Conservation (phyloP, 164 flowering plant genomes). For the Vitis riparia region DNA sequence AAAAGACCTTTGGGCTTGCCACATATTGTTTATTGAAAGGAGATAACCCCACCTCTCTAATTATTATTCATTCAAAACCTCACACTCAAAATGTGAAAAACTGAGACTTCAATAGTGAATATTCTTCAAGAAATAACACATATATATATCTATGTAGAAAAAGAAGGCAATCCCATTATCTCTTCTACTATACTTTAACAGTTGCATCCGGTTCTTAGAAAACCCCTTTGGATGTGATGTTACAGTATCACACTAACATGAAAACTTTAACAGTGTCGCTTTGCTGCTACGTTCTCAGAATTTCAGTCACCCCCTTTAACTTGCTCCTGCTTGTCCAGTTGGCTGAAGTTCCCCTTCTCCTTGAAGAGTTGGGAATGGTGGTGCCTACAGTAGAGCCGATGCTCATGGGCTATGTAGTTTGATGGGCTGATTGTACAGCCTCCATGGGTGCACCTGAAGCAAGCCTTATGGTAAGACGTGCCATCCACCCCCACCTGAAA, state of each 20-base stretch:
- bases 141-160: neutral
- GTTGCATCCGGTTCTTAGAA: slow-evolving; percentile 10
- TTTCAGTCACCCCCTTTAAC: slow-evolving; percentile 38
- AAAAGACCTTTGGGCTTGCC: neutral
- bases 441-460: slow-evolving; percentile 83
- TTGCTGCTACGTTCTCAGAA: slow-evolving; percentile 35
- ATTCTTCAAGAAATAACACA: slow-evolving; percentile 8
- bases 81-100: slow-evolving; percentile 23
- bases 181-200: slow-evolving; percentile 16
- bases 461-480: slow-evolving; percentile 72
- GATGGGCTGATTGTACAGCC: slow-evolving; percentile 88
- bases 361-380: slow-evolving; percentile 84
- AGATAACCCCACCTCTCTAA: slow-evolving; percentile 6
- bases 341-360: slow-evolving; percentile 86
- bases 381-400: slow-evolving; percentile 74
- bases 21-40: slow-evolving; percentile 18
- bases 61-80: slow-evolving; percentile 17
- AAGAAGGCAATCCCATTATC: slow-evolving; percentile 2
- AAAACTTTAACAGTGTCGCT: slow-evolving; percentile 7
- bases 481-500: slow-evolving; percentile 83
- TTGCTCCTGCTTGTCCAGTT: slow-evolving; percentile 54
- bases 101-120: slow-evolving; percentile 9
- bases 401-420: slow-evolving; percentile 78
- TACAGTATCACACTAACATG: neutral
- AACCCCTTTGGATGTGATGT: slow-evolving; percentile 7